Percentiles rank a stretch among this genome's conserved stretches.
These are phyloP conservation scores for Sideroxylon spinosum DNA, from an alignment of 179 eudicot genomes.

Conservation along the genomic window DNA sequence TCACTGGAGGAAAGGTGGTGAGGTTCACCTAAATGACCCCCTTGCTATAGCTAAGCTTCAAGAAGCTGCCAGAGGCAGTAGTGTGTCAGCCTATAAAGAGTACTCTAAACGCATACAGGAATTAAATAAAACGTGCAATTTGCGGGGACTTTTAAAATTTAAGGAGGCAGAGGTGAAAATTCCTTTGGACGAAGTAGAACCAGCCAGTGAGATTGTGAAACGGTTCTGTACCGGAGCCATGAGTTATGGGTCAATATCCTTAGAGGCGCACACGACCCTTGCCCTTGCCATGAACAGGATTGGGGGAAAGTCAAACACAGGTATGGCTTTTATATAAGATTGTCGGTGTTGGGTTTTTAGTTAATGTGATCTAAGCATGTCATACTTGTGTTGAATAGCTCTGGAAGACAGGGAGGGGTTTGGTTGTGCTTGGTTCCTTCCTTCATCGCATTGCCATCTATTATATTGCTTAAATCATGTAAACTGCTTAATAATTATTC, in stretches of 20 bases:
- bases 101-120: slow-evolving; percentile 84
- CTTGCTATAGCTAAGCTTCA: slow-evolving; percentile 95
- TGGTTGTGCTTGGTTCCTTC: background rate
- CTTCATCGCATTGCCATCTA: background rate
- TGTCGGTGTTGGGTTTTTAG: background rate
- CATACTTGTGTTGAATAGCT: background rate
- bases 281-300: slow-evolving; percentile 94
- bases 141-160: slow-evolving; percentile 90
- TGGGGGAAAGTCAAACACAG: slow-evolving; percentile 96
- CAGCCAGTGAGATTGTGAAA: slow-evolving; percentile 95
- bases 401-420: background rate
- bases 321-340: slow-evolving; percentile 29
- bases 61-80: slow-evolving; percentile 85
- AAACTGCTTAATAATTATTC: no score
- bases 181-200: slow-evolving; percentile 87
- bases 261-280: slow-evolving; percentile 91
- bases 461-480: background rate
- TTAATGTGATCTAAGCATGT: background rate
- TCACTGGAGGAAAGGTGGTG: slow-evolving; percentile 99
- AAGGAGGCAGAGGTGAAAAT: slow-evolving; percentile 51
- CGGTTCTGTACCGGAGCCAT: slow-evolving; percentile 97
- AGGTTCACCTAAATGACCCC: slow-evolving; percentile 89
- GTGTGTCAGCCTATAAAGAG: slow-evolving; percentile 95
- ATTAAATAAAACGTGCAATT: slow-evolving; percentile 73
- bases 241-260: slow-evolving; percentile 98